phyloP scores from a whole-genome alignment of 2,329 filamentous ascomycete genomes.

The Cercospora sojina region DNA sequence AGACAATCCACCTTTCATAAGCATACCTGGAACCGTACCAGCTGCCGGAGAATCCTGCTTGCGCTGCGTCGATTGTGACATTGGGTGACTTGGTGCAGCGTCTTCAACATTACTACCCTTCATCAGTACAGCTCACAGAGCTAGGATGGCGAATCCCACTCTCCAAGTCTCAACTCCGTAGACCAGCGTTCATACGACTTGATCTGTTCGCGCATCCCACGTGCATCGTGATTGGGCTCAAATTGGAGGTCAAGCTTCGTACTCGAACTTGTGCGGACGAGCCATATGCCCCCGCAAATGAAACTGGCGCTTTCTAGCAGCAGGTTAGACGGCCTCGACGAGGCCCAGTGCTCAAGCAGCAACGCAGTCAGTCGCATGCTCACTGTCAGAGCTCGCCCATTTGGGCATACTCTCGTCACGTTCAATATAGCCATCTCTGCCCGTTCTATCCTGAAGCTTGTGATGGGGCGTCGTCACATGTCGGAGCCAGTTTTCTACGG shows the following conservation, averaged over 20 bases:
- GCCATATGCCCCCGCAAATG: background rate
- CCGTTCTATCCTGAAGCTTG: background rate
- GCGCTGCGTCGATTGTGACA: background rate
- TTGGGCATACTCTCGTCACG: background rate
- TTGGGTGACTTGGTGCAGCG: no score
- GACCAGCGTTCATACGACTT: conserved; percentile 16
- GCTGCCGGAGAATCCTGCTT: background rate
- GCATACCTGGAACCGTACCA: background rate
- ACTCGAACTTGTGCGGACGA: background rate
- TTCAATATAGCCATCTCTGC: background rate
- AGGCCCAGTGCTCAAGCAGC: background rate
- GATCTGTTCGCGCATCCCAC: background rate
- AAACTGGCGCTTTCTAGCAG: background rate
- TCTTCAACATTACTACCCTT: background rate
- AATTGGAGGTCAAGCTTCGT: conserved; percentile 4
- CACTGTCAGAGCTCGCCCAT: conserved; percentile 9
- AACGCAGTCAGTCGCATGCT: conserved; percentile 5
- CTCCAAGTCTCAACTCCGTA: conserved; percentile 11
- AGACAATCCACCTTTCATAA: background rate
- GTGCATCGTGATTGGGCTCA: background rate
- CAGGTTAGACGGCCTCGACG: conserved; percentile 3
- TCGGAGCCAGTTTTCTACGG: conserved; percentile 18
- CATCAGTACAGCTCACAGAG: background rate
- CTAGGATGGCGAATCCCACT: conserved; percentile 16
- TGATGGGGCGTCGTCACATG: conserved; percentile 19